phyloP scores from a whole-genome alignment of 1,284 basidiomycete species.

The Stygiomarasmius scandens region DNA sequence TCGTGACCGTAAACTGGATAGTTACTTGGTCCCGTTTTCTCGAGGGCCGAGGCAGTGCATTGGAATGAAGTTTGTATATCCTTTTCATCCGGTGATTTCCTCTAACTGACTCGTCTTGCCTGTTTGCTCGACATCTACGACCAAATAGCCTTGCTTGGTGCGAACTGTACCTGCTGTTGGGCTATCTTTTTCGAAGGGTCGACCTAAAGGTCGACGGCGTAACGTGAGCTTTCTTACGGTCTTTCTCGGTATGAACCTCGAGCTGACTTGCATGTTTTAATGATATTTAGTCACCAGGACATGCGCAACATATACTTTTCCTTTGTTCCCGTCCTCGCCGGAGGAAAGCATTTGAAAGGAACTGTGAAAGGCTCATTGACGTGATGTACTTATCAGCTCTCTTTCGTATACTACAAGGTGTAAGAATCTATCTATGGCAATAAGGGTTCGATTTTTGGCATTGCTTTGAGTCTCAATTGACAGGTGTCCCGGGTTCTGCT shows the following conservation, averaged over 20 bases:
- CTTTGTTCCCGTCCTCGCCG: background rate
- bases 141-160: constrained; percentile 13
- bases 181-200: constrained; percentile 3
- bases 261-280: background rate
- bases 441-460: too few relatives aligned
- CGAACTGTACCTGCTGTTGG: constrained; percentile 9
- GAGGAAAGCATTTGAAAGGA: background rate
- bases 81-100: too few relatives aligned
- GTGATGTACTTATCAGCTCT: background rate
- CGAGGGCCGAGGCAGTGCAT: constrained; percentile 23
- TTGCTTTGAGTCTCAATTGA: too few relatives aligned
- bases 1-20: constrained; percentile 12
- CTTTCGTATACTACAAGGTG: too few relatives aligned
- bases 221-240: background rate
- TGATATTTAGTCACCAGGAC: background rate
- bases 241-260: background rate
- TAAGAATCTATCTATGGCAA: background rate
- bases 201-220: background rate
- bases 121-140: too few relatives aligned
- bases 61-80: constrained; percentile 23
- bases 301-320: background rate
- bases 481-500: too few relatives aligned
- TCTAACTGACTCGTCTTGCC: background rate
- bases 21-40: constrained; percentile 20
- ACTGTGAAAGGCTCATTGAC: background rate